Conservation (phyloP, 2,329 filamentous ascomycete genomes). For the Sphaerulina vaccinii region DNA sequence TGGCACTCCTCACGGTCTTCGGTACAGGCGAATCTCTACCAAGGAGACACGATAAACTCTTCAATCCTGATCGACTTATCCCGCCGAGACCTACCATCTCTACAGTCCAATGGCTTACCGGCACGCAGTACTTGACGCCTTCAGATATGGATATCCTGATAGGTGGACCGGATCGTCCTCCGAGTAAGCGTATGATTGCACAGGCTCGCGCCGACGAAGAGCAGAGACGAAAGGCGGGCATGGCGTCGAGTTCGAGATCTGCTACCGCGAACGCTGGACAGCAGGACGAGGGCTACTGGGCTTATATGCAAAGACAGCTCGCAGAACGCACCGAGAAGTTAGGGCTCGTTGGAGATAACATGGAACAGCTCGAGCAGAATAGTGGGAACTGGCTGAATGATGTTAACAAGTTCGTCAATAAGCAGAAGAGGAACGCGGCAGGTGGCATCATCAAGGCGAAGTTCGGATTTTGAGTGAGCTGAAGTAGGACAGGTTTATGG, state of each 20-base stretch:
- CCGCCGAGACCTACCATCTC: slow-evolving; percentile 89
- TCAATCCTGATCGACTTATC: slow-evolving; percentile 71
- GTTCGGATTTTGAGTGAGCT: slow-evolving; percentile 29
- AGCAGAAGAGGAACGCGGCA: slow-evolving; percentile 83
- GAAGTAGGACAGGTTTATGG: too few relatives aligned
- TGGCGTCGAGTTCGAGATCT: slow-evolving; percentile 36
- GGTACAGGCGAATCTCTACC: slow-evolving; percentile 65
- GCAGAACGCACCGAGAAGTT: slow-evolving; percentile 89
- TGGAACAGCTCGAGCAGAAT: slow-evolving; percentile 77
- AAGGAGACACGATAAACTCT: slow-evolving; percentile 66
- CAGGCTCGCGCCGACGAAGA: slow-evolving; percentile 74
- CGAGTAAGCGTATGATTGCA: slow-evolving; percentile 82
- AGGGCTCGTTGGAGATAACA: slow-evolving; percentile 75
- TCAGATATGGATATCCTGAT: slow-evolving; percentile 88
- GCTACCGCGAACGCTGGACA: slow-evolving; percentile 27
- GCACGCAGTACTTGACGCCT: slow-evolving; percentile 85
- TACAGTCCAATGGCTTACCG: slow-evolving; percentile 93
- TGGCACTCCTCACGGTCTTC: slow-evolving; percentile 81
- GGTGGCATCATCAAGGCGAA: slow-evolving; percentile 54
- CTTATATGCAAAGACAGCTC: slow-evolving; percentile 82
- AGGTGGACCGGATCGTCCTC: slow-evolving; percentile 81
- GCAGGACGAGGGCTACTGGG: slow-evolving; percentile 63
- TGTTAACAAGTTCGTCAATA: slow-evolving; percentile 79
- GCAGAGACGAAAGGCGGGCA: slow-evolving; percentile 44
- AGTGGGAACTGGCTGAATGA: slow-evolving; percentile 84